Evolutionary conservation across 2,329 filamentous ascomycete species (phyloP), one percentile per base, ranked within the genome.

Genomic region (Verticillium nubilum): DNA sequence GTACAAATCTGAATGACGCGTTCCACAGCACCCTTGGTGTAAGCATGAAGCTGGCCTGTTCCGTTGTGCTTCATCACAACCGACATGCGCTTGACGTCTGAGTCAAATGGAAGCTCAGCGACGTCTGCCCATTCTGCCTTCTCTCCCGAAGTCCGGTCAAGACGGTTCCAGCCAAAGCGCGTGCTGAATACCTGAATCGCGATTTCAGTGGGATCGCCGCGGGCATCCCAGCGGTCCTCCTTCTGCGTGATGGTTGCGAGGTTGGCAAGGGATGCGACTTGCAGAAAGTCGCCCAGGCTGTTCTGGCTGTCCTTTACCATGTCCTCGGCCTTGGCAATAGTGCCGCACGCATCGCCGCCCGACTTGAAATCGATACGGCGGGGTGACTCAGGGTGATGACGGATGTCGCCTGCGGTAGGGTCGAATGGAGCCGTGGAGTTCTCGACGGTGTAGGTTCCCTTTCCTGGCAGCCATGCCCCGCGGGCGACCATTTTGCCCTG

Each of bases 71-170:
- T 72, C 71, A 86, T 87, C 58, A 90, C 81, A 50, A 89, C 86
- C 0, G 86, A 89, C 88, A 91, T 91, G 62, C 86, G 86, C 76
- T 91, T 91, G 64, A 90, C 82, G 62, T 86, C 85, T 0, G 86
- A 89, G 66, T 90, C 87, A 67, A 91, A 91, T 0, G 87, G 87
- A 57, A 88, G 86, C 68, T 91, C 88, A 1, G 84, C 82, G 52
- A 88, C 73, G 63, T 86, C 78, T 50, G 74, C 75, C 82, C 81
- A 87, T 47, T 77, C 71, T 1, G 79, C 74, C 13, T 73, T 72
- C 0, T 81, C 74, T 5, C 80, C 82, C 29, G 78, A 74, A 0
- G 77, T 78, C 66, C 84, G 79, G 17, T 74, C 73, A 19, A 80
- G 75, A 42, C 83, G 77, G 62, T 86, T 85, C 78, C 81, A 84